Evolutionary conservation across 805 yeast genomes (phyloP), one percentile per base, ranked within the genome.

Genomic region (Yarrowia sp.): DNA sequence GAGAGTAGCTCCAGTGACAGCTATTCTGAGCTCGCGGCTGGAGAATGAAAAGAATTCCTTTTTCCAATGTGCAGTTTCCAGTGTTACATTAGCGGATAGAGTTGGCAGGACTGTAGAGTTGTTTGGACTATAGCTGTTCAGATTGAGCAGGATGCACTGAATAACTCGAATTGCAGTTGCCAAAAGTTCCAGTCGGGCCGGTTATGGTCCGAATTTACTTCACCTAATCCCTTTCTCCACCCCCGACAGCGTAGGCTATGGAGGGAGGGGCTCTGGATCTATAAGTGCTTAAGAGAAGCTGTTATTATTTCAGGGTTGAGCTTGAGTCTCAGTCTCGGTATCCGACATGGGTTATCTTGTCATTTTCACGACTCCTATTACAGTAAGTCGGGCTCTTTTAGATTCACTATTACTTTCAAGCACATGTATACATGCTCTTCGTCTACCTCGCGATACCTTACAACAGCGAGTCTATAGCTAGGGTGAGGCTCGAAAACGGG

Each of bases 81-180:
- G 54, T 32, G 54, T 48, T 48, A 48, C 54, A 48, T 48, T 38
- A 11, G 17, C 19, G 36, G 54, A 48, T 48, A 48, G 32, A 48
- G 54, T 48, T 48, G 54, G 28, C 6, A 10, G n/a, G n/a, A n/a
- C n/a, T n/a, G 54, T 19, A 38, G 54, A 32, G 54, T 48, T 48
- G 54, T 38, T n/a, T 32, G 38, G 32, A 28, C 3, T 6, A 24
- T 19, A 22, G n/a, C n/a, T 12, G 28, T 5, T 41, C 46, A 24
- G 48, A 44, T 44, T 10, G 35, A 10, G 4, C 14, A 17, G 4
- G 9, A n/a, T 2, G 24, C 9, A 21, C 9, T 19, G 11, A 16
- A 19, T 12, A 24, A n/a, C 21, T 16, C 24, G 44, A 19, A 19
- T 19, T 9, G 24, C 12, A 11, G 44, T 4, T 5, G 9, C 40